These are phyloP conservation scores for Hypoxylon sp. DNA, from an alignment of 2,329 filamentous ascomycete genomes.

Conservation along the genomic window DNA sequence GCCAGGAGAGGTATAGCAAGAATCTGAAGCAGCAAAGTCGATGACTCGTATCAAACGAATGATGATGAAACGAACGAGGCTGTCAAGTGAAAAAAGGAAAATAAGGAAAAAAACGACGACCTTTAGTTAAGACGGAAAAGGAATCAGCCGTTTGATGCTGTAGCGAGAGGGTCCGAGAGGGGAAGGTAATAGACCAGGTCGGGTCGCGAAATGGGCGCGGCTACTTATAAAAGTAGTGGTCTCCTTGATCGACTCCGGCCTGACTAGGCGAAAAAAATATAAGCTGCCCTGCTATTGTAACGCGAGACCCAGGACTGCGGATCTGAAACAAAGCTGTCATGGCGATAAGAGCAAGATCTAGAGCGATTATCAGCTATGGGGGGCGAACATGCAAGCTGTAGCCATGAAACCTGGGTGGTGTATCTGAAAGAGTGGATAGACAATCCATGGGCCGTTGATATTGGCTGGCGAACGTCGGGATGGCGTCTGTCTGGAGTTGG, in stretches of 20 bases:
- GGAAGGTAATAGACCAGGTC: conserved; percentile 52
- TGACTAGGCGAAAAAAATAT: conserved; percentile 57
- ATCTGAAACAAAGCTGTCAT: conserved; percentile 56
- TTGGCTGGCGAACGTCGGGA: conserved; percentile 64
- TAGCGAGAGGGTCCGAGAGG: conserved; percentile 54
- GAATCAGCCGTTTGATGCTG: conserved; percentile 52
- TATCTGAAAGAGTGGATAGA: conserved; percentile 64
- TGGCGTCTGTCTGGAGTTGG: conserved; percentile 66
- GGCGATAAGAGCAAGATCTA: conserved; percentile 54
- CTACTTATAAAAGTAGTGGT: conserved; percentile 55
- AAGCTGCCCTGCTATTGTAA: conserved; percentile 61
- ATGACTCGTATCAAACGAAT: conserved; percentile 62
- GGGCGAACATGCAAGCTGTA: conserved; percentile 54
- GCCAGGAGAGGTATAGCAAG: conserved; percentile 36
- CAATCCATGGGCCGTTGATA: conserved; percentile 62
- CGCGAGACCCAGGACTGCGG: conserved; percentile 54
- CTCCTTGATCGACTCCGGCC: conserved; percentile 57
- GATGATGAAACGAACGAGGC: conserved; percentile 55
- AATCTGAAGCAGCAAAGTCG: conserved; percentile 36
- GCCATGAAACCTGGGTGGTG: conserved; percentile 68
- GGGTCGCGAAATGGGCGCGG: conserved; percentile 56
- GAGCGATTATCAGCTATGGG: conserved; percentile 52
- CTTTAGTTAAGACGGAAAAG: conserved; percentile 53
- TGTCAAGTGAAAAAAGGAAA: conserved; percentile 42
- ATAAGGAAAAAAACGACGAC: conserved; percentile 51